These are phyloP conservation scores for Salix purpurea DNA, from an alignment of 345 rosid species.

Conservation along the genomic window DNA sequence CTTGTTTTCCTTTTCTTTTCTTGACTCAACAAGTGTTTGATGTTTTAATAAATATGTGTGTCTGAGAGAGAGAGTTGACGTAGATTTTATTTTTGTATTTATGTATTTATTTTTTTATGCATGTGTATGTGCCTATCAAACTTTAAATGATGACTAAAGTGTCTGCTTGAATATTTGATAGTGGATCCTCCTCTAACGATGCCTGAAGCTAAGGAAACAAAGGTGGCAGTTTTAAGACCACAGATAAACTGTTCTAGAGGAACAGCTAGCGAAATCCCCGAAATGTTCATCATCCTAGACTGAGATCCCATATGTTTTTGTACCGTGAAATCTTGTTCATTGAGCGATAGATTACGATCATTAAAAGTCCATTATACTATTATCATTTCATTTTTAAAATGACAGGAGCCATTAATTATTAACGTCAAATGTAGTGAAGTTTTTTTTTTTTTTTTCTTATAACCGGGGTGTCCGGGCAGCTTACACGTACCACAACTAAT, in stretches of 20 bases:
- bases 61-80: neutral
- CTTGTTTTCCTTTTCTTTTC: neutral
- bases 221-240: conserved; percentile 13
- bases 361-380: neutral
- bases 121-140: conserved; percentile 5
- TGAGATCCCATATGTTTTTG: neutral
- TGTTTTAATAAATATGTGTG: neutral
- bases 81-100: too few relatives aligned
- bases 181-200: neutral
- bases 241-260: neutral
- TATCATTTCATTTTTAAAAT: neutral
- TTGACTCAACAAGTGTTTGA: neutral
- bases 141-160: conserved; percentile 10
- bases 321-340: neutral
- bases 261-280: neutral
- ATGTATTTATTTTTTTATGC: neutral
- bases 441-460: too few relatives aligned
- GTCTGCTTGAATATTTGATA: neutral
- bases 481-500: too few relatives aligned
- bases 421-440: neutral
- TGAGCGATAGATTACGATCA: neutral
- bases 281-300: neutral
- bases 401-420: neutral
- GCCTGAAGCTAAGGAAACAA: conserved; percentile 3
- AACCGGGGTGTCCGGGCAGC: too few relatives aligned